Percentiles rank a stretch among this genome's conserved stretches.
Conservation (phyloP, 495 filamentous ascomycete species). For the Apodospora peruviana region DNA sequence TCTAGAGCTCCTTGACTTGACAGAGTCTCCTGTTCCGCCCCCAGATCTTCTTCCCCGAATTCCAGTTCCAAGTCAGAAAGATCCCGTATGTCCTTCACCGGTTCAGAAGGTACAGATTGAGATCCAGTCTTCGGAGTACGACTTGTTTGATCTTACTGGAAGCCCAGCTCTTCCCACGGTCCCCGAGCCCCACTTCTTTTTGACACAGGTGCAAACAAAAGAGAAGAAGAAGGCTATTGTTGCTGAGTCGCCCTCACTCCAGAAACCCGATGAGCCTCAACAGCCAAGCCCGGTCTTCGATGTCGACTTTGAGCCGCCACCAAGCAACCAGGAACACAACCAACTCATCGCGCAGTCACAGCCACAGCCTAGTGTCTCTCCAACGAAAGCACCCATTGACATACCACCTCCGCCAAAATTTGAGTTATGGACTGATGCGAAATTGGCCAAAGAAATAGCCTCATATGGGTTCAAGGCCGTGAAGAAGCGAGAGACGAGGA, state of each 20-base stretch:
- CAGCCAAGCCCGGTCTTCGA: neutral
- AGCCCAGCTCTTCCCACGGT: neutral
- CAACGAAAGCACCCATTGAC: neutral
- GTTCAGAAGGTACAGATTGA: constrained; percentile 1
- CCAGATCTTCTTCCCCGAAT: neutral
- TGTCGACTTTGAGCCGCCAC: constrained; percentile 22
- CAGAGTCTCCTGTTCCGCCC: constrained; percentile 34
- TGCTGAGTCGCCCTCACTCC: no score
- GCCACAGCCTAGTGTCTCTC: constrained; percentile 10
- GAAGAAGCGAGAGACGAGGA: constrained; percentile 64
- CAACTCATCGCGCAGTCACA: constrained; percentile 14
- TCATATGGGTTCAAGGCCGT: constrained; percentile 72
- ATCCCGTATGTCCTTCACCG: neutral
- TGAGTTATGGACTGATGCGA: constrained; percentile 54
- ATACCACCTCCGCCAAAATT: constrained; percentile 49
- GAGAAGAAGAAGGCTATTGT: neutral
- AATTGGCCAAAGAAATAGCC: constrained; percentile 57
- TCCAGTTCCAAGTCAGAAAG: neutral
- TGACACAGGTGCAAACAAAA: constrained; percentile 2
- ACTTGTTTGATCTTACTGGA: constrained; percentile 1
- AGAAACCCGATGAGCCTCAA: neutral
- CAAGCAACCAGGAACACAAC: constrained; percentile 28
- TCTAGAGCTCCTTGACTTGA: constrained; percentile 51
- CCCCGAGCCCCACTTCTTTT: constrained; percentile 8
- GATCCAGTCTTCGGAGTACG: constrained; percentile 13